These are phyloP conservation scores for Paramecium pentaurelia DNA, from an alignment of 73 alveolate species.

Conservation along the genomic window DNA sequence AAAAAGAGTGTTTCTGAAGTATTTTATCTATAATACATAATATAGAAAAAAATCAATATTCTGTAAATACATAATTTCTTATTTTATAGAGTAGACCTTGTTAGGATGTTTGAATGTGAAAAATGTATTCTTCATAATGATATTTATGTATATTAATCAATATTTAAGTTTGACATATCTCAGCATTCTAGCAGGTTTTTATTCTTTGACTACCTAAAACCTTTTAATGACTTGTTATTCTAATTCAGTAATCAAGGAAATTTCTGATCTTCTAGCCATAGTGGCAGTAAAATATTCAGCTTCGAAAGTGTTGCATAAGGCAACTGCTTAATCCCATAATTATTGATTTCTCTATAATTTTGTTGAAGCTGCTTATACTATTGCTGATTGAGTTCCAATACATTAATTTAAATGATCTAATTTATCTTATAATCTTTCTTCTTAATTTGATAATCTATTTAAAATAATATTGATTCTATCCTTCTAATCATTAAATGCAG, in stretches of 20 bases:
- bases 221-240: neutral
- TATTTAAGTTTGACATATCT: neutral
- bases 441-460: neutral
- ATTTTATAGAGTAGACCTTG: neutral
- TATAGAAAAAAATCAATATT: neutral
- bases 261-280: neutral
- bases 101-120: neutral
- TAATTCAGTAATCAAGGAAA: neutral
- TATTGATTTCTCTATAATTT: neutral
- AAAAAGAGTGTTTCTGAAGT: neutral
- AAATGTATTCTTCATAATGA: neutral
- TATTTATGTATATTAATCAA: neutral
- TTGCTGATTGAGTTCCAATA: conserved; percentile 43
- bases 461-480: neutral
- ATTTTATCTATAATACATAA: neutral
- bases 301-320: conserved; percentile 6
- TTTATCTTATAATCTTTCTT: conserved; percentile 29
- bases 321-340: conserved; percentile 45
- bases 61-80: neutral
- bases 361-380: conserved; percentile 28
- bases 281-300: conserved; percentile 4
- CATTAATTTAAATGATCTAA: conserved; percentile 30
- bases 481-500: conserved; percentile 21
- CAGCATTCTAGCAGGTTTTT: neutral
- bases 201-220: neutral